Evolutionary conservation across 2,329 filamentous ascomycete genomes (phyloP), one percentile per base, ranked within the genome.

Genomic region (Pseudocercospora ulei): DNA sequence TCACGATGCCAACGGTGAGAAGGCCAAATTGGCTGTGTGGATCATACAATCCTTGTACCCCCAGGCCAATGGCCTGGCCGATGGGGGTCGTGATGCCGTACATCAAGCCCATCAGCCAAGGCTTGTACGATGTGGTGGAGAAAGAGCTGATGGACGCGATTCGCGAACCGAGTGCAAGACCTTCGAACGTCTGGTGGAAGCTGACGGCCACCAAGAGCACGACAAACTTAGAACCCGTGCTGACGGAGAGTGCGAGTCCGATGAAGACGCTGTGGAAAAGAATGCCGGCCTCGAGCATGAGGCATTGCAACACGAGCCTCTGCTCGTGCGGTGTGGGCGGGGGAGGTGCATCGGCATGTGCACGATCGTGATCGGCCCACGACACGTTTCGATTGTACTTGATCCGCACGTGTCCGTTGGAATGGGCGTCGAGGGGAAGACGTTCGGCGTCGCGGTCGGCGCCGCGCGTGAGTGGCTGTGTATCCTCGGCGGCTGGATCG

Each of bases 201-300:
- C 77, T 63, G 41, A 83, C 82, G 44, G 79, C 79, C 31, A 81
- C 63, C 5, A 82, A 66, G 3, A 83, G 68, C 16, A 82, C 67
- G 39, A 78, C 60, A 57, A 82, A 82, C 3, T 76, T 72, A 4
- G 67, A 63, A 1, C 80, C 75, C 1, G 73, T 73, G 12, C 78
- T 78, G 47, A 83, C 78, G 16, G 75, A 79, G 16, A 83, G 63
- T 0, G 80, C 80, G 69, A 82, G 80, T 41, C 78, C 78, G 40
- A 83, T 79, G 57, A 83, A 83, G 43, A 86, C 72, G 44, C 76
- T 82, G 62, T 86, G 81, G 57, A 86, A 86, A 7, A 86, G 67
- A 48, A 86, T 86, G 44, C 81, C 81, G 40, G 80, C 78, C 59
- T 86, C 81, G 3, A 86, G 70, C 2, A 86, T 69, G 3, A 81